Evolutionary conservation across 1,284 basidiomycete species (phyloP).

Genomic region (Trichosporon asahii): DNA sequence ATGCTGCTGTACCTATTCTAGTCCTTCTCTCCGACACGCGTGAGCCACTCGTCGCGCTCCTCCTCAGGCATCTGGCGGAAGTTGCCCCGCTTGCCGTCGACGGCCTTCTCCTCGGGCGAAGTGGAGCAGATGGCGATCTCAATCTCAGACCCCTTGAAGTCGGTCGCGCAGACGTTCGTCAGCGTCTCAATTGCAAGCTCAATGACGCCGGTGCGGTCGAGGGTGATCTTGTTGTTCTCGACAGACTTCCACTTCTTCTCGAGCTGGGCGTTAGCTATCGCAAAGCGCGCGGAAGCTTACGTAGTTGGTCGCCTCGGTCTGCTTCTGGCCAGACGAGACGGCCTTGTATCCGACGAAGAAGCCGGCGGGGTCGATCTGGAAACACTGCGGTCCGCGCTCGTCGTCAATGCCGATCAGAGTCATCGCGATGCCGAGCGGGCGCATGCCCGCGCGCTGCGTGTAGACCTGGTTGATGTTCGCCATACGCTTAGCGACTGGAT

Average conservation of each 20-base stretch:
- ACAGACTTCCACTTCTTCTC: slow-evolving; percentile 99
- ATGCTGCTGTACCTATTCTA: slow-evolving; percentile 44
- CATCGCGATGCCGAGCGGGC: slow-evolving; percentile 96
- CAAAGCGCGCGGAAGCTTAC: no score
- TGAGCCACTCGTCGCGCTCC: slow-evolving; percentile 79
- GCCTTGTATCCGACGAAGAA: slow-evolving; percentile 99
- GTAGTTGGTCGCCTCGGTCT: slow-evolving; percentile 97
- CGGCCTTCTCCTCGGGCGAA: slow-evolving; percentile 39
- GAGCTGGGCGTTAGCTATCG: slow-evolving; percentile 55
- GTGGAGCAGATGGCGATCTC: slow-evolving; percentile 56
- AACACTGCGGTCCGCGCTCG: slow-evolving; percentile 85
- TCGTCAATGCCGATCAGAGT: slow-evolving; percentile 90
- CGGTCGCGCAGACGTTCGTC: slow-evolving; percentile 87
- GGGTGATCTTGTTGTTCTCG: slow-evolving; percentile 61
- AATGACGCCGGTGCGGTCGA: slow-evolving; percentile 77
- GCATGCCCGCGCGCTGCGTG: slow-evolving; percentile 95
- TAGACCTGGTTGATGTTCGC: slow-evolving; percentile 99
- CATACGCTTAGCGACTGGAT: slow-evolving; percentile 73
- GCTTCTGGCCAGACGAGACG: slow-evolving; percentile 92
- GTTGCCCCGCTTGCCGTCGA: slow-evolving; percentile 58
- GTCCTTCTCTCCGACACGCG: slow-evolving; percentile 92
- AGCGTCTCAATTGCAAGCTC: slow-evolving; percentile 96
- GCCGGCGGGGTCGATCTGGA: slow-evolving; percentile 97
- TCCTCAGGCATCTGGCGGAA: slow-evolving; percentile 80
- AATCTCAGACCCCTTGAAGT: slow-evolving; percentile 71